Evolutionary conservation across 129 eudicot genomes (phyloP).

Genomic region (Centaurea solstitialis): DNA sequence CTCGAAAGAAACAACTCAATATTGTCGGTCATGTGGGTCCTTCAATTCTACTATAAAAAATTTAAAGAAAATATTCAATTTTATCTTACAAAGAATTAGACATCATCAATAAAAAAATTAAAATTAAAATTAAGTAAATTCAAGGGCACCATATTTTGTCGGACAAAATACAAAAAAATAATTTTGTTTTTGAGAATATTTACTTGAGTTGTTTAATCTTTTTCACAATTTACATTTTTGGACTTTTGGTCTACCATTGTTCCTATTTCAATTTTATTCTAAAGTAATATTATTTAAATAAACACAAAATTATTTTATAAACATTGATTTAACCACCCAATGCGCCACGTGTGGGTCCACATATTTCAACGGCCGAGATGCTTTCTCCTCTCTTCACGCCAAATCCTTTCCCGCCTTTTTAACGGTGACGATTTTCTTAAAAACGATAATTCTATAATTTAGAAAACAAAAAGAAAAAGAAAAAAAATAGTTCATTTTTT

Average conservation of each 20-base stretch:
- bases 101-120: neutral
- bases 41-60: neutral
- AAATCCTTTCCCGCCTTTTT: constrained; percentile 8
- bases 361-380: constrained; percentile 19
- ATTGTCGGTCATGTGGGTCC: neutral
- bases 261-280: neutral
- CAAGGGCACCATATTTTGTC: neutral
- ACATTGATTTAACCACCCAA: neutral
- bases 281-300: neutral
- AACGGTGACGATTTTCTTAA: constrained; percentile 45
- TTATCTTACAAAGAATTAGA: neutral
- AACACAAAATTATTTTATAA: neutral
- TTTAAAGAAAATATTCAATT: neutral
- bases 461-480: neutral
- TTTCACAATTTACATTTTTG: too few species aligned
- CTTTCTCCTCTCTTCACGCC: constrained; percentile 28
- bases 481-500: neutral
- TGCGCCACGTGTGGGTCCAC: neutral
- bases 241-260: neutral
- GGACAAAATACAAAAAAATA: neutral
- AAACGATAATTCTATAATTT: neutral
- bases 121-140: neutral
- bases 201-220: too few species aligned
- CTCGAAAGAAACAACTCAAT: neutral
- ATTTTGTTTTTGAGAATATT: too few species aligned